Conservation (phyloP, 164 flowering plant genomes). For the Cinnamomum micranthum region DNA sequence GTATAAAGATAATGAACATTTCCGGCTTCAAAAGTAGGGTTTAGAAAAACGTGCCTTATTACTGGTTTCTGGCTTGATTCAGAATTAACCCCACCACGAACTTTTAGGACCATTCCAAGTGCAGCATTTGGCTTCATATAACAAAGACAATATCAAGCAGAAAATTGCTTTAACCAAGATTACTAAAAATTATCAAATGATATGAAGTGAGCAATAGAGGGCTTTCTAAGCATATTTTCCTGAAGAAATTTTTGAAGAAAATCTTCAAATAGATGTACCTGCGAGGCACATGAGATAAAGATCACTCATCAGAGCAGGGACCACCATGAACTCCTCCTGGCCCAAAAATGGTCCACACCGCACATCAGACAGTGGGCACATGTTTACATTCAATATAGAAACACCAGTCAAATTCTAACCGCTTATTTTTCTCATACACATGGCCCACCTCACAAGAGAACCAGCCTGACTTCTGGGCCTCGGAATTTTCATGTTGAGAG, state of each 20-base stretch:
- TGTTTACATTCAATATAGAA: neutral
- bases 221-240: neutral
- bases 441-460: neutral
- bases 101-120: conserved; percentile 13
- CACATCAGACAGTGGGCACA: no score
- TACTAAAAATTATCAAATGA: neutral
- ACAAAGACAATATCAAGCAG: neutral
- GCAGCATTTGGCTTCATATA: conserved; percentile 19
- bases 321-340: neutral
- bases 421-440: neutral
- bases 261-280: no score
- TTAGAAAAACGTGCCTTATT: conserved; percentile 18
- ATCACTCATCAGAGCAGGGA: neutral
- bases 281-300: neutral
- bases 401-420: neutral
- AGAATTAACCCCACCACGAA: conserved; percentile 17
- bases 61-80: conserved; percentile 18
- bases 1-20: conserved; percentile 17
- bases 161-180: neutral
- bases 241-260: no score
- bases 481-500: neutral
- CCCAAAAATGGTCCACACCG: neutral
- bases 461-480: neutral
- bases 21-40: neutral
- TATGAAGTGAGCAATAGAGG: neutral